Evolutionary conservation across 225 moss, liverwort and hornwort species (phyloP).

Genomic region (Marchantia paleacea): DNA sequence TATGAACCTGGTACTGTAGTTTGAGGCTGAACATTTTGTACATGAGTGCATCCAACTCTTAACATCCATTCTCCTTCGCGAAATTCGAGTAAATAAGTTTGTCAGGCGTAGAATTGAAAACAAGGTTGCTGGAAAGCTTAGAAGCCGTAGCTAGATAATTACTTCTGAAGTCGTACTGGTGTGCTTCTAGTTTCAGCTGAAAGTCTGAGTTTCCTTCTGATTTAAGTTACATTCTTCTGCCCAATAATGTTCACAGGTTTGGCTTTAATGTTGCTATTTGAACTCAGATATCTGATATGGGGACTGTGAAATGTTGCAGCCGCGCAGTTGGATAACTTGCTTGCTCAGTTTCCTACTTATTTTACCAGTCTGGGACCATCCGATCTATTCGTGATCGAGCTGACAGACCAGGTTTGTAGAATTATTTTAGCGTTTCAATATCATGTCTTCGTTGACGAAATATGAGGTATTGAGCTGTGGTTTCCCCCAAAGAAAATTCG

Average conservation of each 20-base stretch:
- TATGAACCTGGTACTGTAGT: conserved; percentile 77
- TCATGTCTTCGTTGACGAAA: neutral
- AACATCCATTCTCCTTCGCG: neutral
- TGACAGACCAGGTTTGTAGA: conserved; percentile 73
- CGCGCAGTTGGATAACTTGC: conserved; percentile 53
- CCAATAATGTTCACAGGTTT: neutral
- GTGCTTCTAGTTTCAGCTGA: neutral
- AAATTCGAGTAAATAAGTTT: too few species aligned
- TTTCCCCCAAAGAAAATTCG: neutral
- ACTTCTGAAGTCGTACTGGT: neutral
- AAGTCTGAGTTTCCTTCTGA: neutral
- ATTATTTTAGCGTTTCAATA: neutral
- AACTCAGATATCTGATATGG: neutral
- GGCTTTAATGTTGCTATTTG: neutral
- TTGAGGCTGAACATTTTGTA: neutral
- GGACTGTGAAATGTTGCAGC: conserved; percentile 37
- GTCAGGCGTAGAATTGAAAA: neutral
- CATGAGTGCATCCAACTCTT: neutral
- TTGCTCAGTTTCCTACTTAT: conserved; percentile 59
- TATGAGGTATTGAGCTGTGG: neutral
- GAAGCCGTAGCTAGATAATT: too few species aligned
- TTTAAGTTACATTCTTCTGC: neutral
- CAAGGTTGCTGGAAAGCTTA: too few species aligned
- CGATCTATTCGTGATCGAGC: conserved; percentile 88
- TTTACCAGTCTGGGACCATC: conserved; percentile 51